These are phyloP conservation scores for Starmera stellimalicola DNA, from an alignment of 1,139 yeast species.

Conservation along the genomic window DNA sequence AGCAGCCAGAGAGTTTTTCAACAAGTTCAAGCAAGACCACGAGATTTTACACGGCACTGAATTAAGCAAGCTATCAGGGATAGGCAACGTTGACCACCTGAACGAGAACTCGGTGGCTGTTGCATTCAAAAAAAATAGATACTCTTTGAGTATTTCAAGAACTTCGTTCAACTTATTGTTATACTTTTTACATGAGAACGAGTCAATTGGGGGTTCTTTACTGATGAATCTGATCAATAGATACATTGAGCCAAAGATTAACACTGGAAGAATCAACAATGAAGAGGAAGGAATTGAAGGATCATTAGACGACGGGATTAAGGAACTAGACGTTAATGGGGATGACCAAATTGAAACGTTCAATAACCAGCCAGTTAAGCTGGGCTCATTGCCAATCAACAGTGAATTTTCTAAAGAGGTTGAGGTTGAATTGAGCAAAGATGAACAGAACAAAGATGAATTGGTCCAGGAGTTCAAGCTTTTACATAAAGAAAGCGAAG, in stretches of 20 bases:
- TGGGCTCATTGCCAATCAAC: slow-evolving; percentile 81
- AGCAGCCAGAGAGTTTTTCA: slow-evolving; percentile 68
- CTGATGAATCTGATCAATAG: slow-evolving; percentile 81
- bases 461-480: slow-evolving; percentile 40
- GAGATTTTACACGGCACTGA: slow-evolving; percentile 71
- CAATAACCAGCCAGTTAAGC: slow-evolving; percentile 63
- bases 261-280: slow-evolving; percentile 18
- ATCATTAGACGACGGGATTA: slow-evolving; percentile 44
- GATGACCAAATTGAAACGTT: slow-evolving; percentile 44
- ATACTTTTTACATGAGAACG: slow-evolving; percentile 86
- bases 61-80: slow-evolving; percentile 58
- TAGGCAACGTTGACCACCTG: slow-evolving; percentile 73
- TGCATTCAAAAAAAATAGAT: slow-evolving; percentile 64
- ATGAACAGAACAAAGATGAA: slow-evolving; percentile 48
- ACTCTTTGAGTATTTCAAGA: slow-evolving; percentile 66
- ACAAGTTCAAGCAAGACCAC: slow-evolving; percentile 67
- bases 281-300: slow-evolving; percentile 54
- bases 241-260: slow-evolving; percentile 59
- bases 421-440: slow-evolving; percentile 70
- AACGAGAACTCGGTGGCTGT: slow-evolving; percentile 74
- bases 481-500: slow-evolving; percentile 30
- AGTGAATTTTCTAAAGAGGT: slow-evolving; percentile 79
- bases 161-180: slow-evolving; percentile 79
- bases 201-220: slow-evolving; percentile 85
- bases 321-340: slow-evolving; percentile 27